These are phyloP conservation scores for Saccharomyces pastorianus DNA, from an alignment of 1,139 yeast species.

Conservation along the genomic window DNA sequence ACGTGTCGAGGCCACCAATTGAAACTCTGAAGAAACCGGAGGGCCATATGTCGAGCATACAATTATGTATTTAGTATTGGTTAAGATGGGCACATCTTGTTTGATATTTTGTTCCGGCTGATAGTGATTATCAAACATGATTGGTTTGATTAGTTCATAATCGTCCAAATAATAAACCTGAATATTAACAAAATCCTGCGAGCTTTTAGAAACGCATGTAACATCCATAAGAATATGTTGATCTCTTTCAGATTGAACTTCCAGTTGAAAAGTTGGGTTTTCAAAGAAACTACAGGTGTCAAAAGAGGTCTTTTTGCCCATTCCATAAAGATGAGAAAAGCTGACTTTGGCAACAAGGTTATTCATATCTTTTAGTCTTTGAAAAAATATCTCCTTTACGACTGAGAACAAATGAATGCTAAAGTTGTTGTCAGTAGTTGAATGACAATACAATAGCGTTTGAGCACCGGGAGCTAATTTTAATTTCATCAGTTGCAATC, in stretches of 20 bases:
- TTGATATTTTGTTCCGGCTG: constrained; percentile 26
- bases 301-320: background rate
- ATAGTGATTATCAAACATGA: constrained; percentile 33
- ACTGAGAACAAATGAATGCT: background rate
- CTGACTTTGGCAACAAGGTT: background rate
- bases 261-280: constrained; percentile 56
- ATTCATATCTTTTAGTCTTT: background rate
- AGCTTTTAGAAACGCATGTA: constrained; percentile 36
- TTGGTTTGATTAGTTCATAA: constrained; percentile 27
- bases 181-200: constrained; percentile 26
- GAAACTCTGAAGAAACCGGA: constrained; percentile 10
- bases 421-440: constrained; percentile 10
- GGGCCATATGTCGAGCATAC: constrained; percentile 28
- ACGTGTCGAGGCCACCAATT: background rate
- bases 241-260: constrained; percentile 17
- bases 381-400: background rate
- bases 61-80: constrained; percentile 32
- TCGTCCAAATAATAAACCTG: constrained; percentile 32
- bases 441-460: constrained; percentile 24
- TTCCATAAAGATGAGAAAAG: background rate
- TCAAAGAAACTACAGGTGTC: constrained; percentile 36
- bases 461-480: constrained; percentile 17
- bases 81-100: constrained; percentile 33
- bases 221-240: constrained; percentile 33
- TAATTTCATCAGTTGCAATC: constrained; percentile 29